Evolutionary conservation across 2,329 filamentous ascomycete species (phyloP).

Genomic region (Rachicladosporium sp.): DNA sequence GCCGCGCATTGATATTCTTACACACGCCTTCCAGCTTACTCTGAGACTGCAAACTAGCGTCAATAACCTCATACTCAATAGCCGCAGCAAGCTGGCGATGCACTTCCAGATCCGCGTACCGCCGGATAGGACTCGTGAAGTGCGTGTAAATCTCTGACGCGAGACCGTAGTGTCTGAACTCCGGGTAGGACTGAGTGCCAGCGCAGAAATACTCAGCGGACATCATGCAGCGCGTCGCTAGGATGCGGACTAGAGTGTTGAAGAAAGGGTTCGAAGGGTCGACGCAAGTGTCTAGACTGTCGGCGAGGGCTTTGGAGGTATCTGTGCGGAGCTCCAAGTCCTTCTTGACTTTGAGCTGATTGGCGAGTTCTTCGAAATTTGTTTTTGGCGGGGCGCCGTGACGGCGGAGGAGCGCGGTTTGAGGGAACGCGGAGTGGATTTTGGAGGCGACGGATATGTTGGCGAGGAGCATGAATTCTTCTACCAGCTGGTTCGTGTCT

Average conservation of each 20-base stretch:
- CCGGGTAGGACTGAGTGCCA: constrained; percentile 80
- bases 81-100: constrained; percentile 91
- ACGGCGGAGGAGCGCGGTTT: constrained; percentile 85
- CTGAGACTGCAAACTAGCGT: constrained; percentile 67
- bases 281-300: constrained; percentile 75
- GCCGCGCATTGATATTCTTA: constrained; percentile 95
- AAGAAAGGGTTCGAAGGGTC: constrained; percentile 82
- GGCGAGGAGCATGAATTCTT: constrained; percentile 98
- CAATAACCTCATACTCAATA: constrained; percentile 82
- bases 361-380: constrained; percentile 88
- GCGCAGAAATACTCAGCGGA: constrained; percentile 97
- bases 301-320: constrained; percentile 83
- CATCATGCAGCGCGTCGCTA: constrained; percentile 98
- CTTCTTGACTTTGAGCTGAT: constrained; percentile 81
- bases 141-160: constrained; percentile 97
- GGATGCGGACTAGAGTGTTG: constrained; percentile 94
- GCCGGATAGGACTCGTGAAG: constrained; percentile 92
- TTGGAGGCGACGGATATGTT: constrained; percentile 88
- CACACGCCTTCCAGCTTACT: constrained; percentile 84
- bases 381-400: constrained; percentile 90
- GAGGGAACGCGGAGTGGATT: constrained; percentile 83
- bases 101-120: constrained; percentile 91
- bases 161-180: constrained; percentile 94
- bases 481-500: constrained; percentile 92
- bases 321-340: constrained; percentile 69